Base-by-base conservation (phyloP, 306 rosid species). In the Prinsepia uniflora region DNA sequence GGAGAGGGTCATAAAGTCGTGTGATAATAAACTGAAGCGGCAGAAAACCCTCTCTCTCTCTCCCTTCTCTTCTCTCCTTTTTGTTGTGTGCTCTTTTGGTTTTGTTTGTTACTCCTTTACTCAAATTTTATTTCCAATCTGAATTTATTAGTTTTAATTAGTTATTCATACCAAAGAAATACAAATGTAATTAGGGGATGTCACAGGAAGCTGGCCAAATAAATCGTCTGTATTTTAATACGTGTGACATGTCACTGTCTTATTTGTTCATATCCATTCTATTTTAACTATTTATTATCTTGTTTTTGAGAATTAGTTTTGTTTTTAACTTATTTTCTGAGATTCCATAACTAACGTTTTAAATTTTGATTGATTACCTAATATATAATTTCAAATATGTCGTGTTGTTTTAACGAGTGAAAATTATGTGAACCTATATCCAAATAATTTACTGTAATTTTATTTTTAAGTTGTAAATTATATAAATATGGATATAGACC, bases 141-240 rank as follows among this genome's bases (percentile, higher is more conserved):
- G 9, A 15, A n/a, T 8, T 67, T 47, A 7, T 12, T 47, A 15
- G 4, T 17, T 19, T 17, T 7, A 4, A 14, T 45, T 12, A 30
- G 15, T 66, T 47, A 39, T 24, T 46, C 13, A 47, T 8, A 52
- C 20, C 10, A 52, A 30, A 36, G 52, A 22, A 46, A 24, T 4
- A 24, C 44, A 47, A 10, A 66, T 1, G 40, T 65, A 19, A 45
- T 43, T 43, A 12, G 8, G 45, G 30, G 47, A 12, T n/a, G 49
- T 50, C 18, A 50, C 62, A 54, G 42, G 30, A 15, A 56, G 74
- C 44, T 70, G 74, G 74, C 11, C 49, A 54, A 17, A 58, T 11
- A 41, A 30, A 30, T 30, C 36, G 4, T 30, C 36, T 30, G 36
- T 2, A 30, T 30, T 2, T 0, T 54, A 11, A 11, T 19, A 9